Conservation (phyloP, 176 grass and related monocot species). For the Oryza brachyantha region DNA sequence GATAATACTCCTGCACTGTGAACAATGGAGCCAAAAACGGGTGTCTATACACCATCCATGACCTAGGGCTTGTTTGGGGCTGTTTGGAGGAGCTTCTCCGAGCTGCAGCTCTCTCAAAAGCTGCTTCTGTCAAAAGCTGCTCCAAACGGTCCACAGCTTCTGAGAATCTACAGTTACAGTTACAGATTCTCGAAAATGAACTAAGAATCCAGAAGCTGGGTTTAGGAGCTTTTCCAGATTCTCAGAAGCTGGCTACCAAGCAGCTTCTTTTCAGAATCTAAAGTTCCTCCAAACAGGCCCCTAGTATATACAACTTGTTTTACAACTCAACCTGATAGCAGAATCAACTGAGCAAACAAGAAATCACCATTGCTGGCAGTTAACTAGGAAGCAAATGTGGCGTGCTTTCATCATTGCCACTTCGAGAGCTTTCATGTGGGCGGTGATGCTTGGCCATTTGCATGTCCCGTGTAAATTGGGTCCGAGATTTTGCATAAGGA, state of each 20-base stretch:
- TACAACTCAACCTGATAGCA: not conserved
- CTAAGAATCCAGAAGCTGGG: no score
- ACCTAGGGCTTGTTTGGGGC: no score
- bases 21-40: not conserved
- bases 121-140: no score
- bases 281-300: no score
- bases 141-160: no score
- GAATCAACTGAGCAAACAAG: not conserved
- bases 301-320: conserved; percentile 44
- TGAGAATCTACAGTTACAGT: no score
- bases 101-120: no score
- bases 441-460: conserved; percentile 81
- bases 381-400: conserved; percentile 43
- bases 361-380: not conserved
- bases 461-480: conserved; percentile 71
- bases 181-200: no score
- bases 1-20: not conserved
- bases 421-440: conserved; percentile 49
- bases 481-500: conserved; percentile 94
- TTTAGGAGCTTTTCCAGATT: no score
- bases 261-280: no score
- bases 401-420: conserved; percentile 32
- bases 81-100: no score
- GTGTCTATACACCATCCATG: conserved; percentile 31
- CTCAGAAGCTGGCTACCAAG: no score